Percentiles rank a stretch among this genome's conserved stretches.
These are phyloP conservation scores for Metarhizium humberi DNA, from an alignment of 2,329 filamentous ascomycete species.

Conservation along the genomic window DNA sequence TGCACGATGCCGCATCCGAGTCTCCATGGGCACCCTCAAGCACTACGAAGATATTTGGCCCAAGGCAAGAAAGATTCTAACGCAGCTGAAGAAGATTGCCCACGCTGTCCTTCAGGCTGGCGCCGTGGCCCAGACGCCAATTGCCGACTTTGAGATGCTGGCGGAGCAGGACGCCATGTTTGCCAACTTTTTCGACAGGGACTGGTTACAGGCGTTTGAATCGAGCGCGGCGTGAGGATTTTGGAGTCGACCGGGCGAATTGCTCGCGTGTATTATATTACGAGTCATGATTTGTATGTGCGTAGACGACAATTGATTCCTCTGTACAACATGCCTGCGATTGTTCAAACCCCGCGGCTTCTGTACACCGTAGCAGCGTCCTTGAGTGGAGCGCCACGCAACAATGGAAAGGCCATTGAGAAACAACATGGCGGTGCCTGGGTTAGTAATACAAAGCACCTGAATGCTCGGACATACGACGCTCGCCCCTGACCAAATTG, in stretches of 20 bases:
- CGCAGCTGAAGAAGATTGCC: background rate
- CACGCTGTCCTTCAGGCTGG: background rate
- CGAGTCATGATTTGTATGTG: too few species aligned
- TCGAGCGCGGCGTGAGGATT: background rate
- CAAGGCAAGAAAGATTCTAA: background rate
- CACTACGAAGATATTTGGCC: conserved; percentile 5
- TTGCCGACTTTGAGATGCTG: background rate
- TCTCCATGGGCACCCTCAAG: conserved; percentile 2
- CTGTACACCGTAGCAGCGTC: too few species aligned
- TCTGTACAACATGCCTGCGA: too few species aligned
- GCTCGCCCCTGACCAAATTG: background rate
- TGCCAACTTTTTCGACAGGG: background rate
- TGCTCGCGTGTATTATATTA: too few species aligned
- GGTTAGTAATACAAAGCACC: background rate
- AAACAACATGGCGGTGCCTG: too few species aligned
- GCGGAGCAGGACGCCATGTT: background rate
- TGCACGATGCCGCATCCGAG: background rate
- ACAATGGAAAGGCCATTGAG: too few species aligned
- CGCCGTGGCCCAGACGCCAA: background rate
- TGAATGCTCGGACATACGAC: background rate
- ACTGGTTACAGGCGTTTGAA: background rate
- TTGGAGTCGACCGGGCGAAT: background rate
- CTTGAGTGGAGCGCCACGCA: too few species aligned
- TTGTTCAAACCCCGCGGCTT: too few species aligned
- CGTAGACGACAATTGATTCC: too few species aligned